Conservation (phyloP, 2,329 filamentous ascomycete genomes). For the Pseudogymnoascus sp. region DNA sequence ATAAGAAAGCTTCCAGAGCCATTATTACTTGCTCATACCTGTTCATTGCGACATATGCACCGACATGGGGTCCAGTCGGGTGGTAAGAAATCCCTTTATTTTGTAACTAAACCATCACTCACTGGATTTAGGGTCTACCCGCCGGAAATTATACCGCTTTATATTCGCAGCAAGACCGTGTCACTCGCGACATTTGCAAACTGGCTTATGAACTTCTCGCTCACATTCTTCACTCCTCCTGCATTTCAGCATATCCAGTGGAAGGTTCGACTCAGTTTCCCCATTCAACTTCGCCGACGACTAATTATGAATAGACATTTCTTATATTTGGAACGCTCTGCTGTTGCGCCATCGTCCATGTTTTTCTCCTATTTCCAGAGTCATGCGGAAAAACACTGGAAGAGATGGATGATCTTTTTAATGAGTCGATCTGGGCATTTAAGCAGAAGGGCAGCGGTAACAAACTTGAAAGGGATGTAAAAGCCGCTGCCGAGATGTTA, state of each 20-base stretch:
- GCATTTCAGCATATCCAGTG: conserved; percentile 46
- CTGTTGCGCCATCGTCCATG: conserved; percentile 56
- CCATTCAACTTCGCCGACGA: neutral
- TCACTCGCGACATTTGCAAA: conserved; percentile 66
- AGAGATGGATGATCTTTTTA: conserved; percentile 65
- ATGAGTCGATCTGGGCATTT: conserved; percentile 25
- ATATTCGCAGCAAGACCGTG: conserved; percentile 62
- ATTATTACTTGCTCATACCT: conserved; percentile 63
- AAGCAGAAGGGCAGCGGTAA: neutral
- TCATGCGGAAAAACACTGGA: conserved; percentile 65
- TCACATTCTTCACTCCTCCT: conserved; percentile 43
- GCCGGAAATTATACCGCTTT: conserved; percentile 59
- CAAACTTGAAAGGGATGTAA: conserved; percentile 4
- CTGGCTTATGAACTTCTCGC: conserved; percentile 64
- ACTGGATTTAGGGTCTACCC: conserved; percentile 38
- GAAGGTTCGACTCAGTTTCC: conserved; percentile 24
- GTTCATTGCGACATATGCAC: conserved; percentile 60
- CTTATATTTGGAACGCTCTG: conserved; percentile 70
- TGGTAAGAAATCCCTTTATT: conserved; percentile 23
- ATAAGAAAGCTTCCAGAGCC: conserved; percentile 48
- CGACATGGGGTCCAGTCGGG: conserved; percentile 40
- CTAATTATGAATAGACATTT: conserved; percentile 40
- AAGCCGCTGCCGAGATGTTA: neutral
- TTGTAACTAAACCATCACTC: neutral
- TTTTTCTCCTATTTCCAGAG: conserved; percentile 56